Evolutionary conservation across 2,329 filamentous ascomycete species (phyloP).

Genomic region (Aspergillus novoparasiticus): DNA sequence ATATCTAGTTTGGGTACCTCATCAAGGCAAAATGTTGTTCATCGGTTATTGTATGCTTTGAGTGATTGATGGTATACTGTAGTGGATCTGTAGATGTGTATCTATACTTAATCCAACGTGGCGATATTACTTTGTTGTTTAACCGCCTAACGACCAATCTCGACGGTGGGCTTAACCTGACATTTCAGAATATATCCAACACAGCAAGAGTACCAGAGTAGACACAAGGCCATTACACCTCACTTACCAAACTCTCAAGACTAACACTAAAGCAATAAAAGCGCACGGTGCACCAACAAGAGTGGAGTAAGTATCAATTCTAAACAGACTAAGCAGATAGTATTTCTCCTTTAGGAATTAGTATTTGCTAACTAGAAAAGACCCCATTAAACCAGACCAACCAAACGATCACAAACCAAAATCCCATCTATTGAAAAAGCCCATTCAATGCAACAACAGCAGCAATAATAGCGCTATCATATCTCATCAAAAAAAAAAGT

Average conservation of each 20-base stretch:
- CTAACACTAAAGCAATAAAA: no score
- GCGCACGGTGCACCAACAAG: background rate
- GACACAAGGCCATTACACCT: no score
- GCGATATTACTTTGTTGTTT: no score
- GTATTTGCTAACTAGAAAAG: background rate
- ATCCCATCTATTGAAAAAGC: background rate
- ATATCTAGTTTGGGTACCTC: background rate
- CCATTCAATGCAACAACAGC: background rate
- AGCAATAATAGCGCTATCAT: constrained; percentile 7
- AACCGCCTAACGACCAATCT: no score
- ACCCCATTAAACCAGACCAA: background rate
- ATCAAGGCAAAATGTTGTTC: background rate
- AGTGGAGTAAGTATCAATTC: background rate
- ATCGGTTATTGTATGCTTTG: background rate
- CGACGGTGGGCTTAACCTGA: no score
- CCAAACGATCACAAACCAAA: no score
- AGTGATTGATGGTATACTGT: background rate
- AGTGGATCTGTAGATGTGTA: background rate
- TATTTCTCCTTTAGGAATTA: background rate
- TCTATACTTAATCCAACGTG: no score
- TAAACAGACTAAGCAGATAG: background rate
- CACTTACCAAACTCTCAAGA: no score
- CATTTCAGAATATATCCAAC: no score
- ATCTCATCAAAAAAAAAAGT: background rate
- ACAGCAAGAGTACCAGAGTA: no score